phyloP scores from a whole-genome alignment of 768 basidiomycete genomes.

The Candolleomyces aberdarensis region DNA sequence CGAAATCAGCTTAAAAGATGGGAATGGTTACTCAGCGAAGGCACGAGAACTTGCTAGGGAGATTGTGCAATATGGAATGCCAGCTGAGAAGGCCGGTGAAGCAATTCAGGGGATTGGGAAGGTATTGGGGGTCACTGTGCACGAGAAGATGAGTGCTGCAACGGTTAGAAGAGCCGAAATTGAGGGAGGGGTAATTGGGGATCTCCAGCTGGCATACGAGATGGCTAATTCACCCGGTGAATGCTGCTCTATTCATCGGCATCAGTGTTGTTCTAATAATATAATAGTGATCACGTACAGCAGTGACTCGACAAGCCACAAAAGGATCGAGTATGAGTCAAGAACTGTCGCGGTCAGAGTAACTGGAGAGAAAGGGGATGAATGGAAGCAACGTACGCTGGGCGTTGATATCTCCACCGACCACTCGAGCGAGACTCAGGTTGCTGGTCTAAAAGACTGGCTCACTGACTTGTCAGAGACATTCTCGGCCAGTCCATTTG shows the following conservation, averaged over 20 bases:
- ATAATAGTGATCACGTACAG: slow-evolving; percentile 5
- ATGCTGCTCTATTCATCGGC: background rate
- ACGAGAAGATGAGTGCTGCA: slow-evolving; percentile 10
- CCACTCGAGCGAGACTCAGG: background rate
- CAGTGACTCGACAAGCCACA: slow-evolving; percentile 10
- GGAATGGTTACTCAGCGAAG: slow-evolving; percentile 14
- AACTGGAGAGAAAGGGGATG: background rate
- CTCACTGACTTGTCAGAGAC: background rate
- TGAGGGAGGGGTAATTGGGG: slow-evolving; percentile 11
- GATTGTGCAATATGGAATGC: slow-evolving; percentile 14
- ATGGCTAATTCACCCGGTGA: slow-evolving; percentile 9
- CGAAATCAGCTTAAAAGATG: no score
- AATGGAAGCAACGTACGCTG: background rate
- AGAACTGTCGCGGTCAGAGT: background rate
- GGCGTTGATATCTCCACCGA: background rate
- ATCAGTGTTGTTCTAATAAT: background rate
- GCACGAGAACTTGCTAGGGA: slow-evolving; percentile 13
- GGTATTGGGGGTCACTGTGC: slow-evolving; percentile 11
- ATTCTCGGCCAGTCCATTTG: background rate
- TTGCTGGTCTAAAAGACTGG: background rate
- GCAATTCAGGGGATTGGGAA: slow-evolving; percentile 11
- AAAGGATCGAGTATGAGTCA: slow-evolving; percentile 9
- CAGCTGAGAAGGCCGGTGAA: slow-evolving; percentile 14
- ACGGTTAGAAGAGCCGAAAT: slow-evolving; percentile 13
- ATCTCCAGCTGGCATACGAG: slow-evolving; percentile 8